Percentiles rank a stretch among this genome's conserved stretches.
phyloP scores from a whole-genome alignment of 441 rosid genomes.

The Erodium texanum region DNA sequence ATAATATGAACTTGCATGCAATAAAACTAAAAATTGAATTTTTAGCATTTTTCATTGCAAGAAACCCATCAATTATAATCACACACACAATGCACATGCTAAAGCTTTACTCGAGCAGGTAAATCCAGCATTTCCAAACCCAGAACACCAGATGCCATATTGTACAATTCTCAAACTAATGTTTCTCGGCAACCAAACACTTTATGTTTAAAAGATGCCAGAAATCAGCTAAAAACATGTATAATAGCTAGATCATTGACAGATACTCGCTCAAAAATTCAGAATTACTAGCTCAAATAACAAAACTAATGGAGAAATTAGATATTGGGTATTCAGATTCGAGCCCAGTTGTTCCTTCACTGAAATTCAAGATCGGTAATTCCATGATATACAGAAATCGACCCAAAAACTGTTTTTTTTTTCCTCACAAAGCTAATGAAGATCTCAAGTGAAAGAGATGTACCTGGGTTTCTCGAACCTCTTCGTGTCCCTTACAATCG shows the following conservation, averaged over 20 bases:
- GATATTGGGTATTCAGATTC: too few relatives aligned
- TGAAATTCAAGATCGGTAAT: neutral
- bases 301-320: neutral
- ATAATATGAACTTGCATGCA: neutral
- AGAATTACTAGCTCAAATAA: neutral
- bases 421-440: too few relatives aligned
- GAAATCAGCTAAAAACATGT: neutral
- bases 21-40: neutral
- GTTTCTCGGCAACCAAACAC: constrained; percentile 5
- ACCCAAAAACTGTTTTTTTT: neutral
- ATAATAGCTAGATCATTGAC: neutral
- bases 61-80: too few relatives aligned
- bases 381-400: neutral
- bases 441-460: neutral
- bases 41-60: too few relatives aligned
- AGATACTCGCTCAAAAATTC: neutral
- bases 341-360: too few relatives aligned
- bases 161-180: neutral
- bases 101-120: too few relatives aligned
- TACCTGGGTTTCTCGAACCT: constrained; percentile 5
- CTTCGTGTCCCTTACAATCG: neutral
- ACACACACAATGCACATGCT: too few relatives aligned
- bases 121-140: too few relatives aligned
- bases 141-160: neutral
- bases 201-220: neutral